Conservation (phyloP, 495 filamentous ascomycete species). For the Pyrenopolyporus hunteri region DNA sequence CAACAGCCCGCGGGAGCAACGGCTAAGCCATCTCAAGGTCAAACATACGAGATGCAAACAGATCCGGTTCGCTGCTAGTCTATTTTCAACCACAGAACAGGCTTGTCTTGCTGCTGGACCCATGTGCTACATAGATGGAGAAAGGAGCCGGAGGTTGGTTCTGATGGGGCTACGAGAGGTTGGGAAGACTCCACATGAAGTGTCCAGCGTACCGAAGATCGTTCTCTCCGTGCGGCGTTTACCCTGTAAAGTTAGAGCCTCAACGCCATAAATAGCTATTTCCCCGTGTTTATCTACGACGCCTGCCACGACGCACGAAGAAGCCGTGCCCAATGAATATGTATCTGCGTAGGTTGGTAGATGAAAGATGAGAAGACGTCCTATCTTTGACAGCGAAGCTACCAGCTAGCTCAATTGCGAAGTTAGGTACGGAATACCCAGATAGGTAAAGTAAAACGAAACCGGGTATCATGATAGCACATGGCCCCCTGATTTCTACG, state of each 20-base stretch:
- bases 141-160: slow-evolving; percentile 25
- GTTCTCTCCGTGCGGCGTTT: not conserved
- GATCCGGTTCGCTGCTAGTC: slow-evolving; percentile 8
- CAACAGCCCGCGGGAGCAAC: not conserved
- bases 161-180: slow-evolving; percentile 12
- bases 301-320: not conserved
- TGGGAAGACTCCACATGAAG: slow-evolving; percentile 14
- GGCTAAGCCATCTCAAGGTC: slow-evolving; percentile 2
- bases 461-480: no score
- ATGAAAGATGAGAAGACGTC: no score
- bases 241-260: not conserved
- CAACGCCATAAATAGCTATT: not conserved
- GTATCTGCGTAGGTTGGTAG: no score
- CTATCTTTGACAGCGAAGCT: no score
- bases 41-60: slow-evolving; percentile 1
- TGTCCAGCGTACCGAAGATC: slow-evolving; percentile 1
- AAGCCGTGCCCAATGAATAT: not conserved
- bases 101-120: slow-evolving; percentile 3
- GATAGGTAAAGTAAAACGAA: no score
- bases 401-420: no score
- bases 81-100: slow-evolving; percentile 8
- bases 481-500: no score
- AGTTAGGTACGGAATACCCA: no score
- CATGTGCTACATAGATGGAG: not conserved
- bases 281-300: not conserved